Evolutionary conservation across 2,329 filamentous ascomycete species (phyloP).

Genomic region (Aspergillus bombycis): DNA sequence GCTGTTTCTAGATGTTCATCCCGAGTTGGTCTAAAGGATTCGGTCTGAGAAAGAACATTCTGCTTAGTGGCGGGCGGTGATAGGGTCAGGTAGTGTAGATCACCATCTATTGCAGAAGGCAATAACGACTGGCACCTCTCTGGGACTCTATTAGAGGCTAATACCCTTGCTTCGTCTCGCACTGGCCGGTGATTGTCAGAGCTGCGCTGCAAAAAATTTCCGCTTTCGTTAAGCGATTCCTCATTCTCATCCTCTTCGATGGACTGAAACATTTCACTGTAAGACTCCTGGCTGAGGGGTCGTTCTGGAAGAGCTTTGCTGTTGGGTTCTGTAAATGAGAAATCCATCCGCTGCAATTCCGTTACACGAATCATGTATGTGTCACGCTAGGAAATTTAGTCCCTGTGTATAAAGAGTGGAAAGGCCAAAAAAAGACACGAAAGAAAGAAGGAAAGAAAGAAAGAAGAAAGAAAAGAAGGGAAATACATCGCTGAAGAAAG

Average conservation of each 20-base stretch:
- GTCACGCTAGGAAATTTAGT: constrained; percentile 61
- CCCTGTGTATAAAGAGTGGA: constrained; percentile 1
- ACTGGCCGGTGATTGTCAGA: constrained; percentile 36
- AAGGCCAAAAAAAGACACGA: constrained; percentile 5
- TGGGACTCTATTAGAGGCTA: constrained; percentile 36
- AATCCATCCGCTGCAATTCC: constrained; percentile 75
- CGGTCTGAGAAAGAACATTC: constrained; percentile 42
- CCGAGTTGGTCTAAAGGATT: constrained; percentile 15
- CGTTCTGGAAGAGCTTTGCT: constrained; percentile 78
- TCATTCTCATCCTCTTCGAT: constrained; percentile 41
- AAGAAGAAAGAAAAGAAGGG: background rate
- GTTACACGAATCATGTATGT: constrained; percentile 90
- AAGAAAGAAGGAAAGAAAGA: too few species aligned
- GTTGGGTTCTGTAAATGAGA: constrained; percentile 51
- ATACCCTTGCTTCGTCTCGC: constrained; percentile 27
- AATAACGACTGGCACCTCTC: constrained; percentile 44
- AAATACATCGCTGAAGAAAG: background rate
- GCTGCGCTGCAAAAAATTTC: constrained; percentile 54
- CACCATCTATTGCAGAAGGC: constrained; percentile 37
- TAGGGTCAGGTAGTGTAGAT: constrained; percentile 21
- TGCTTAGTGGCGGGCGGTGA: constrained; percentile 42
- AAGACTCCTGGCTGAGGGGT: constrained; percentile 63
- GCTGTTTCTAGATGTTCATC: constrained; percentile 14
- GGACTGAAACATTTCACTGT: constrained; percentile 46
- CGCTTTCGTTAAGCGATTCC: constrained; percentile 54